Evolutionary conservation across 108 stramenopile species (phyloP), one percentile per base, ranked within the genome.

Genomic region (Cyclotella atomus): DNA sequence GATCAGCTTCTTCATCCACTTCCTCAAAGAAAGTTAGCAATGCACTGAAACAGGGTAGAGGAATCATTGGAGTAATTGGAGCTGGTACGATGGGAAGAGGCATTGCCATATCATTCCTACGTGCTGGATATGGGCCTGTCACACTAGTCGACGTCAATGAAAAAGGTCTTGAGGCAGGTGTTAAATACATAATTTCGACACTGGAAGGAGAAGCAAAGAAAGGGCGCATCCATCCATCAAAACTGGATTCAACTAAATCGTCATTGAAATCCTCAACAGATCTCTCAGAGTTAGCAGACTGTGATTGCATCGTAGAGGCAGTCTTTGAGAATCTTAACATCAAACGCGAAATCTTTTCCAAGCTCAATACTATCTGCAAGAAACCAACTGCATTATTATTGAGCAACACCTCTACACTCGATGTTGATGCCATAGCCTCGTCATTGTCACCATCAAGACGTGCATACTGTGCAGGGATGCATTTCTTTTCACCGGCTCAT

Each of bases 51-150:
- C 61, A 61, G 54, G 77, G 76, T 5, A 74, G 66, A 32, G 75
- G 69, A 14, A 43, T 57, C 17, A 88, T 87, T 28, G 97, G 92
- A 33, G 92, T 99, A 3, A 84, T 98, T 53, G 98, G 98, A 12
- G 96, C 96, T 27, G 98, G 98, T 29, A 92, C 96, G 23, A 99
- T 99, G 98, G 98, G 97, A 29, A 84, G 90, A 71, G 98, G 98
- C 53, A 99, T 99, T 79, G 93, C 97, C 38, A 84, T 97, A 65
- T 92, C 92, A 16, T 90, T 97, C 59, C 85, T 97, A 14, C 84
- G 89, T 27, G 94, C 95, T 21, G 97, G 98, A 14, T 93, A 85
- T 65, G 76, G 65, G 14, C 82, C 76, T 27, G 98, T 99, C 0
- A 82, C 75, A 2, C 71, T 99, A 38, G 89, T 99, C 7, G 98